Base-by-base conservation (phyloP, 257 asterid genomes). In the Striga asiatica region DNA sequence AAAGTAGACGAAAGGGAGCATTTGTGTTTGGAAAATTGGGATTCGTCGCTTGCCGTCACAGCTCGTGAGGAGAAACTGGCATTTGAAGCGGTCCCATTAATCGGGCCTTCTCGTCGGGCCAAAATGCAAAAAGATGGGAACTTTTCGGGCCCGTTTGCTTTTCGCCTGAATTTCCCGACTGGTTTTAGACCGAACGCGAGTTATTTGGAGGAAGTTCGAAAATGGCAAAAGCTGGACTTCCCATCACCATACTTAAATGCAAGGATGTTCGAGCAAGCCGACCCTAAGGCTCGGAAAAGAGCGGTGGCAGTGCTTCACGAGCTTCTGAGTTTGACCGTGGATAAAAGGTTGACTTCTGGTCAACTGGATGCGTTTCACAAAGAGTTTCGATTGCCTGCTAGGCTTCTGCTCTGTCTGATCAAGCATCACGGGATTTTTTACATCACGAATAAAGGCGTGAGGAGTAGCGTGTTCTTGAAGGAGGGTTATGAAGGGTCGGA, bases 211-310 rank as follows among this genome's bases (percentile, higher is more conserved):
- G 92, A 80, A 68, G 72, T 87, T 10, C 76, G 61, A 66, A 84
- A 74, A 65, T 91, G 98, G 98, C 98, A 91, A 74, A 88, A 76
- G 70, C 28, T 91, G 95, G 95, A 84, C 20, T 82, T 88, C 70
- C 97, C 98, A 28, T 91, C 98, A 59, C 98, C 98, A 3, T 91
- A 87, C 72, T 74, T 87, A 81, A 88, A 91, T 31, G 85, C 95
- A 0, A 82, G 85, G 76, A 71, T 72, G 54, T 60, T 91, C 31
- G 93, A 91, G 58, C 70, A 71, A 14, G 70, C 72, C 9, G 95
- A 91, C 51, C 81, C 86, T 3, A 91, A 80, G 73, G 80, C 93
- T 56, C 79, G 89, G 37, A 91, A 91, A 72, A 70, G 98, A 64
- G 81, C 77, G 0, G 83, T 91, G 57, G 95, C 78, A 1, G 93